Evolutionary conservation across 306 rosid genomes (phyloP), one percentile per base, ranked within the genome.

Genomic region (Cicer bijugum): DNA sequence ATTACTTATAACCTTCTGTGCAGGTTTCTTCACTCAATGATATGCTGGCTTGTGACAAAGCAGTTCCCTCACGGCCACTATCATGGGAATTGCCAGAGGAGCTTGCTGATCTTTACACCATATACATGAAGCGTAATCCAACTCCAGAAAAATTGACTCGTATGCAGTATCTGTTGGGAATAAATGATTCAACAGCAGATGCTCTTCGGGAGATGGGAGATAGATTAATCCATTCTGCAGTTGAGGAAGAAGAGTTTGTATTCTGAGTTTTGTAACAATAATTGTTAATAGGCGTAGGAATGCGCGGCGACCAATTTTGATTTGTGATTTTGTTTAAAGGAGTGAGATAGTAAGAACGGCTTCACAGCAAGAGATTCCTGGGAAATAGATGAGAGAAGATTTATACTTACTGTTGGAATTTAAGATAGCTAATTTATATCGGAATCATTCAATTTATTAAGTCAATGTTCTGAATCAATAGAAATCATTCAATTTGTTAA

Each of bases 241-340:
- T 86, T 4, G 96, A 85, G 88, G 98, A 91, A 82, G 96, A 91
- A 67, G 87, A 90, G 72, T 94, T 94, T 77, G 97, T 86, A 19
- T 94, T 94, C 81, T 94, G 20, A 89, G 40, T 69, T 71, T 66
- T 74, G 70, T 44, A 15, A 68, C 73, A 16, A 69, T 16, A 42
- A 15, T 72, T 63, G 83, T 55, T 73, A 44, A 69, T 58, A 75
- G 74, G 80, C 82, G 59, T 62, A 52, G 62, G 48, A 63, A 80
- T 72, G 23, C 17, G 15, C 44, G 52, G 46, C 39, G 5, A 59
- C 71, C 70, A 48, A 69, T 59, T 69, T 69, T 57, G 53, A 6
- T 58, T 69, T 59, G 44, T 38, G 19, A n/a, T 69, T 68, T 69
- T 60, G 64, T 47, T 51, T 50, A 28, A 33, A 14, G 19, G 20